Conservation (phyloP, 2,329 filamentous ascomycete genomes). For the Neofusicoccum kwambonambiense region DNA sequence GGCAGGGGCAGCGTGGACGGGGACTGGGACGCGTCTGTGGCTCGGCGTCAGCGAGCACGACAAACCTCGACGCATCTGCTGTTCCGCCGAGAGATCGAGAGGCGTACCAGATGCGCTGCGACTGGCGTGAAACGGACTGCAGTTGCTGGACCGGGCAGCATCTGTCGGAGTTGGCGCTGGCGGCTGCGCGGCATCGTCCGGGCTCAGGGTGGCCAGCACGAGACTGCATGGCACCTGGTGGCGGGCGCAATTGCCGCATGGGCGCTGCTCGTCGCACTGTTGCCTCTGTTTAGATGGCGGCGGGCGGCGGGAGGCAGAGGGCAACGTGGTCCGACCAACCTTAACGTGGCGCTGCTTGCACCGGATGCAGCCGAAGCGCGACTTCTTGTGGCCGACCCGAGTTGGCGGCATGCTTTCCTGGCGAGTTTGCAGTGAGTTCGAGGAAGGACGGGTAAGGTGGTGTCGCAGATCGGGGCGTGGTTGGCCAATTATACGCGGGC, state of each 20-base stretch:
- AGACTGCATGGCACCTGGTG: slow-evolving; percentile 3
- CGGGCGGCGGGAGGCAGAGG: not conserved
- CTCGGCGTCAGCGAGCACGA: not conserved
- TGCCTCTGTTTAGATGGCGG: not conserved
- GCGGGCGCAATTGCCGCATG: not conserved
- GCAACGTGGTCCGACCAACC: not conserved
- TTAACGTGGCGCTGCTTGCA: slow-evolving; percentile 13
- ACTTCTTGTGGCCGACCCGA: slow-evolving; percentile 8
- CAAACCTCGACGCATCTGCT: not conserved
- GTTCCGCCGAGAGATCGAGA: not conserved
- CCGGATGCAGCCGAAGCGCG: slow-evolving; percentile 3
- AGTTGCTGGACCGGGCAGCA: not conserved
- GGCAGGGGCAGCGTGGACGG: not conserved
- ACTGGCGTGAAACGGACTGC: not conserved
- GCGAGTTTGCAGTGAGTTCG: not conserved
- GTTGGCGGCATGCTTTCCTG: slow-evolving; percentile 1
- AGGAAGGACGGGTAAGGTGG: not conserved
- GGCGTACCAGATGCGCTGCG: not conserved
- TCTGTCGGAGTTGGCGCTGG: not conserved
- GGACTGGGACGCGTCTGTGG: not conserved
- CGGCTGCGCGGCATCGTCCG: not conserved
- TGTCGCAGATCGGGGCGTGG: not conserved
- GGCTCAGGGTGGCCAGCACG: not conserved
- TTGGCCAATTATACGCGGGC: slow-evolving; percentile 1
- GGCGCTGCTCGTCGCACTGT: slow-evolving; percentile 12